Evolutionary conservation across 176 grass and related monocot species (phyloP).

Genomic region (Hsuehochloa calcarea): DNA sequence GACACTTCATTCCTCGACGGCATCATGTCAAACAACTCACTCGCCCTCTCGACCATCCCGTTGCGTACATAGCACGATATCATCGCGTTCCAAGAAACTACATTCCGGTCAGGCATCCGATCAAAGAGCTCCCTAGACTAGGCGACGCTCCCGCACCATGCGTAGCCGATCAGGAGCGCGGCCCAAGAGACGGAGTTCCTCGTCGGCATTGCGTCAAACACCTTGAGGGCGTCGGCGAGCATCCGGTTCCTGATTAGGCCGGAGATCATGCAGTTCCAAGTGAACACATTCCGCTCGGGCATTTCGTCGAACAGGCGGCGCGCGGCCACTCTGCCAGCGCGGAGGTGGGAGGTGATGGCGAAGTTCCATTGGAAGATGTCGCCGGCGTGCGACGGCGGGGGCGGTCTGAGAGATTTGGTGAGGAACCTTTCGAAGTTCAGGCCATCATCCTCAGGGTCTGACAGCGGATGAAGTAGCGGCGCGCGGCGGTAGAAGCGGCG

Average conservation of each 20-base stretch:
- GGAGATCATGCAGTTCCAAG: constrained; percentile 62
- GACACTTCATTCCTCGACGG: constrained; percentile 33
- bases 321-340: constrained; percentile 46
- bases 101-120: constrained; percentile 44
- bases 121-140: constrained; percentile 58
- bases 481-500: background rate
- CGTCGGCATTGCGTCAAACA: constrained; percentile 56
- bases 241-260: constrained; percentile 44
- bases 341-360: constrained; percentile 40
- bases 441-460: too few species aligned
- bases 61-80: constrained; percentile 47
- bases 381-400: background rate
- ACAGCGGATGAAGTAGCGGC: background rate
- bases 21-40: constrained; percentile 56
- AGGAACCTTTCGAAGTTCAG: too few species aligned
- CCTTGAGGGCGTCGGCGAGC: constrained; percentile 44
- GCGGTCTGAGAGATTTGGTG: background rate
- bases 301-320: constrained; percentile 55
- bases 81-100: constrained; percentile 70
- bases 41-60: constrained; percentile 35
- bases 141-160: constrained; percentile 39
- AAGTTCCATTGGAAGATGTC: constrained; percentile 47
- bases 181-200: constrained; percentile 58
- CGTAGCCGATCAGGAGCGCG: constrained; percentile 46
- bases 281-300: constrained; percentile 51